Percentiles rank a stretch among this genome's conserved stretches.
phyloP scores from a whole-genome alignment of 2,329 filamentous ascomycete genomes.

The Ophiostoma australiae region DNA sequence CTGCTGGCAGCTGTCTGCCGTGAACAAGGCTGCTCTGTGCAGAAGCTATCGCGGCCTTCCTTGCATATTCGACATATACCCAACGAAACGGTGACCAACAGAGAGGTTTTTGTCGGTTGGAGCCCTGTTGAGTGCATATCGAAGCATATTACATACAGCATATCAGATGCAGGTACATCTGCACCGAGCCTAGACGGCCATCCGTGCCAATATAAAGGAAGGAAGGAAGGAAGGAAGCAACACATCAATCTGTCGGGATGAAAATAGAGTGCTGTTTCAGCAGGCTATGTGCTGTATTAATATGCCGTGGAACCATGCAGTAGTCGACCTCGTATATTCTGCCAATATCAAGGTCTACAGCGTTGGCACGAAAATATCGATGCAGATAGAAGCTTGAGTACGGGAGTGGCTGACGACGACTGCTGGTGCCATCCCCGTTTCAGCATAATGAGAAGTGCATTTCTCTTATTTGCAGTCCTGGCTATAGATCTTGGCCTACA shows the following conservation, averaged over 20 bases:
- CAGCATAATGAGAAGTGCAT: too few relatives aligned
- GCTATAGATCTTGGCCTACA: too few relatives aligned
- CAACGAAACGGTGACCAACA: neutral
- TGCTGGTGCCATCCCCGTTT: too few relatives aligned
- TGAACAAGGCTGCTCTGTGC: neutral
- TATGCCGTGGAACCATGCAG: neutral
- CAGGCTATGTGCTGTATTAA: slow-evolving; percentile 8
- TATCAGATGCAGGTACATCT: slow-evolving; percentile 2
- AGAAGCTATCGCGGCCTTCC: neutral
- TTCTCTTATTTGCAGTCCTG: too few relatives aligned
- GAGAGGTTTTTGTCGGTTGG: too few relatives aligned
- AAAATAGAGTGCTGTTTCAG: slow-evolving; percentile 1
- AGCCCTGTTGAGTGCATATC: neutral
- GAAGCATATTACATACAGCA: neutral
- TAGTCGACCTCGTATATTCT: neutral
- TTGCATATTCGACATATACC: neutral
- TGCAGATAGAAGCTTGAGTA: neutral
- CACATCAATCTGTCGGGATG: neutral
- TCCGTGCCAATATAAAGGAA: neutral
- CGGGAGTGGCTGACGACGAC: too few relatives aligned
- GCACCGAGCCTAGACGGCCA: neutral
- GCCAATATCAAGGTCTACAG: neutral
- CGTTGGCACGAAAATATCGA: neutral
- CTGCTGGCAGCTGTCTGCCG: neutral
- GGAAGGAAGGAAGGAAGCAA: neutral